Conservation (phyloP, 1,284 basidiomycete species). For the Phaffia rhodozyma region DNA sequence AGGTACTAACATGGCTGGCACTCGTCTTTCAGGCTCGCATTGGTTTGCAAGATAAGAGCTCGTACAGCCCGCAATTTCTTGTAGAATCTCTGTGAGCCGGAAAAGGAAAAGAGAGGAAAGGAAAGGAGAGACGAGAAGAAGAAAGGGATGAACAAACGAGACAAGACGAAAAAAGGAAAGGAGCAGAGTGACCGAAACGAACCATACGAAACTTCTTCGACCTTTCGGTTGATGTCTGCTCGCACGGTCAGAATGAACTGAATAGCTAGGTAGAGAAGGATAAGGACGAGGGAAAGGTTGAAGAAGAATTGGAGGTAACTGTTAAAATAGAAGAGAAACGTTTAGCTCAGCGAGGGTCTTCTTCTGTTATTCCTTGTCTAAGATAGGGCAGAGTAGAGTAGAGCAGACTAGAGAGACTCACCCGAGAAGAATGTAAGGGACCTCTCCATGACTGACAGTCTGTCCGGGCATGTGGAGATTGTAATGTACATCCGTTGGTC, state of each 20-base stretch:
- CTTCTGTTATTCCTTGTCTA: background rate
- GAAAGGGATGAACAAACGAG: background rate
- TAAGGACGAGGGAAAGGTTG: slow-evolving; percentile 71
- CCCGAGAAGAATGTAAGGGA: slow-evolving; percentile 56
- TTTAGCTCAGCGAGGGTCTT: background rate
- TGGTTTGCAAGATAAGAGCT: slow-evolving; percentile 65
- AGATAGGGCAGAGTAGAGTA: background rate
- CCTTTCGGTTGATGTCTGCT: slow-evolving; percentile 75
- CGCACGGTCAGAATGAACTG: slow-evolving; percentile 82
- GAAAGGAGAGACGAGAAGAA: slow-evolving; percentile 4
- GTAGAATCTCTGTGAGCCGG: slow-evolving; percentile 54
- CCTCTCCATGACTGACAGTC: slow-evolving; percentile 32
- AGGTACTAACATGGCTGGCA: slow-evolving; percentile 58
- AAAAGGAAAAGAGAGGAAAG: slow-evolving; percentile 20
- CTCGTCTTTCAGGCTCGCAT: slow-evolving; percentile 51
- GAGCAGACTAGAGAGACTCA: slow-evolving; percentile 42
- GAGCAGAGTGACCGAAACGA: slow-evolving; percentile 20
- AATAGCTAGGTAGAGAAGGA: slow-evolving; percentile 73
- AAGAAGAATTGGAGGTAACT: slow-evolving; percentile 91
- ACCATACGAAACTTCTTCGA: slow-evolving; percentile 83
- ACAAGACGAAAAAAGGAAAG: background rate
- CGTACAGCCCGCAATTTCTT: slow-evolving; percentile 76
- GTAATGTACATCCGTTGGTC: slow-evolving; percentile 26
- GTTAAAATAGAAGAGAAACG: slow-evolving; percentile 7
- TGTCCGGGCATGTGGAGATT: slow-evolving; percentile 29